Percentiles rank a stretch among this genome's conserved stretches.
phyloP scores from a whole-genome alignment of 352 stramenopile genomes.

The Phytopythium litorale region DNA sequence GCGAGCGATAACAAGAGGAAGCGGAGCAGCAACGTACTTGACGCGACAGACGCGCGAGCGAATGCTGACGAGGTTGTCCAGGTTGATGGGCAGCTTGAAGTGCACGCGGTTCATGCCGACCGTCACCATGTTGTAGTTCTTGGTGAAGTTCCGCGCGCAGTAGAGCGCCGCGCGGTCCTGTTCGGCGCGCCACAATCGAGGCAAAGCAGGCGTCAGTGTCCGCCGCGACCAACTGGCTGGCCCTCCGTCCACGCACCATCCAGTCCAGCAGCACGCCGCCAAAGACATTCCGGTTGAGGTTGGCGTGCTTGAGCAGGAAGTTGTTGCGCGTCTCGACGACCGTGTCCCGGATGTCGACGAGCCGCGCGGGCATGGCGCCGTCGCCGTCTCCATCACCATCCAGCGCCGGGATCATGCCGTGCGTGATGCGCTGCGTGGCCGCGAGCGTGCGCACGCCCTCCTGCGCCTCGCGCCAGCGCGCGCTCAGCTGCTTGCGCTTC shows the following conservation, averaged over 20 bases:
- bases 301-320: constrained; percentile 44
- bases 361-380: neutral
- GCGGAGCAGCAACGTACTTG: constrained; percentile 17
- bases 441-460: constrained; percentile 14
- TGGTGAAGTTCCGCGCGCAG: constrained; percentile 46
- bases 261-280: constrained; percentile 36
- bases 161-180: constrained; percentile 35
- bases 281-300: constrained; percentile 48
- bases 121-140: constrained; percentile 44
- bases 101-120: constrained; percentile 53
- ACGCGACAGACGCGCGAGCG: constrained; percentile 35
- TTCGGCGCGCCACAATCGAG: neutral
- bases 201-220: neutral
- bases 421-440: constrained; percentile 11
- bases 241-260: constrained; percentile 15
- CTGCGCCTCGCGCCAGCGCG: constrained; percentile 24
- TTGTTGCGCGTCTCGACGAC: constrained; percentile 40
- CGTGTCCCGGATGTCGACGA: constrained; percentile 26
- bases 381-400: neutral
- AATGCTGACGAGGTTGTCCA: constrained; percentile 48
- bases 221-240: neutral
- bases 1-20: neutral
- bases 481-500: constrained; percentile 21
- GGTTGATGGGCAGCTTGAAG: constrained; percentile 44
- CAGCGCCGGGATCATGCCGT: constrained; percentile 9